Evolutionary conservation across 176 grass and related monocot genomes (phyloP).

Genomic region (Aechmea fasciata): DNA sequence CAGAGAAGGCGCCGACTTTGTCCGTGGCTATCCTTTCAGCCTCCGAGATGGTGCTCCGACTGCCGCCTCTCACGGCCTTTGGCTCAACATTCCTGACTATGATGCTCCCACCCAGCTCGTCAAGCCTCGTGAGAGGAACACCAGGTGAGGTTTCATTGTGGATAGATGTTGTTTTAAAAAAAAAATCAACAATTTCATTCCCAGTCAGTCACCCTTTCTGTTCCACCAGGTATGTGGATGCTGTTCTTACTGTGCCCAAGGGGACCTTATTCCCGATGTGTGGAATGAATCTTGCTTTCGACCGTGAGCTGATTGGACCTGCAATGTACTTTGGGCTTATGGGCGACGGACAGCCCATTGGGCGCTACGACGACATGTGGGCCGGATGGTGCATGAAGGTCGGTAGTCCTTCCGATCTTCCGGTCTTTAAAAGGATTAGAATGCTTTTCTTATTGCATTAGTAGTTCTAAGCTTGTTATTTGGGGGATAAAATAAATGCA

Average conservation of each 20-base stretch:
- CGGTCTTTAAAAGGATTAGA: neutral
- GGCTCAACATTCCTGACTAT: constrained; percentile 63
- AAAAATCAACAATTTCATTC: neutral
- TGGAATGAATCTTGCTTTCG: constrained; percentile 61
- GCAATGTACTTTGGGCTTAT: constrained; percentile 73
- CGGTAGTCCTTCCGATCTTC: neutral
- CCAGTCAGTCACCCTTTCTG: neutral
- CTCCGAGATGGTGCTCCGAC: constrained; percentile 45
- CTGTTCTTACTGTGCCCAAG: constrained; percentile 60
- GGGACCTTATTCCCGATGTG: constrained; percentile 61
- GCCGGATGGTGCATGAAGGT: constrained; percentile 64
- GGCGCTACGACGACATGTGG: constrained; percentile 73
- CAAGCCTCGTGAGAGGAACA: constrained; percentile 53
- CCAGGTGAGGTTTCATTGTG: constrained; percentile 15
- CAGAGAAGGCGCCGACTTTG: constrained; percentile 45
- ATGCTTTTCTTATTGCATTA: neutral
- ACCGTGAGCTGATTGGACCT: constrained; percentile 55
- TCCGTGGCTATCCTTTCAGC: constrained; percentile 65
- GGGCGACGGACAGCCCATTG: constrained; percentile 64
- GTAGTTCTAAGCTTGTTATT: neutral
- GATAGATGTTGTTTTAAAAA: neutral
- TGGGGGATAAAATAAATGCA: constrained; percentile 5
- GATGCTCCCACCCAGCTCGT: constrained; percentile 66
- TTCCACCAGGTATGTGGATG: constrained; percentile 38
- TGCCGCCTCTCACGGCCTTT: constrained; percentile 40